Evolutionary conservation across 768 basidiomycete genomes (phyloP).

Genomic region (Kwoniella dejecticola): DNA sequence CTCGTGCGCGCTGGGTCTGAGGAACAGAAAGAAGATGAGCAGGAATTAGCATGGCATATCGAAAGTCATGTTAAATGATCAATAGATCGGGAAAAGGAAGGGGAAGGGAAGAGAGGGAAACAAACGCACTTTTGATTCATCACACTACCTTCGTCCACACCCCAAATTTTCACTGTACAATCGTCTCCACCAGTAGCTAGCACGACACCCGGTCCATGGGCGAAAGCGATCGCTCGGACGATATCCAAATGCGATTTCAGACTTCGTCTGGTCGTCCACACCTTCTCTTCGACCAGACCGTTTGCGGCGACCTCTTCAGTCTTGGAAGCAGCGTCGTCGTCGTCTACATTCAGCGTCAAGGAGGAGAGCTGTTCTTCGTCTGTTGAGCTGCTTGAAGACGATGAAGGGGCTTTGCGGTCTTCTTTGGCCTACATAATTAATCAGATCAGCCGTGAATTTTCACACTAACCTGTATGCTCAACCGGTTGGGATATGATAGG

Average conservation of each 20-base stretch:
- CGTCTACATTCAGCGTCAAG: conserved; percentile 58
- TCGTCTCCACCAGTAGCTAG: conserved; percentile 95
- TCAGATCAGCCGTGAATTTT: background rate
- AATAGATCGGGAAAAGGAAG: too few relatives aligned
- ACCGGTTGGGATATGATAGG: too few relatives aligned
- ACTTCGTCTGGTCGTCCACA: conserved; percentile 84
- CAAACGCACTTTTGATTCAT: conserved; percentile 74
- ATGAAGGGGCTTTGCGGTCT: background rate
- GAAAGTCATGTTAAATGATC: too few relatives aligned
- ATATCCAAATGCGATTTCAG: conserved; percentile 94
- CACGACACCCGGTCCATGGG: conserved; percentile 72
- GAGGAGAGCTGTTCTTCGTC: conserved; percentile 55
- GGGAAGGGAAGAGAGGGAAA: background rate
- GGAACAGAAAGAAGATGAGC: conserved; percentile 1
- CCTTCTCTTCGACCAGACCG: conserved; percentile 50
- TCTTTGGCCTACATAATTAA: conserved; percentile 17
- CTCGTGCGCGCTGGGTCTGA: conserved; percentile 58
- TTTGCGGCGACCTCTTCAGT: conserved; percentile 59
- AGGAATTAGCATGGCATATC: background rate
- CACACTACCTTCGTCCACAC: conserved; percentile 74
- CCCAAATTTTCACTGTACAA: conserved; percentile 93
- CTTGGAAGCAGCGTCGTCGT: conserved; percentile 73
- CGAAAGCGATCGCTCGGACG: conserved; percentile 83
- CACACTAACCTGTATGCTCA: background rate
- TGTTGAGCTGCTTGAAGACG: conserved; percentile 19